Evolutionary conservation across 768 basidiomycete genomes (phyloP).

Genomic region (Amanita rubescens): DNA sequence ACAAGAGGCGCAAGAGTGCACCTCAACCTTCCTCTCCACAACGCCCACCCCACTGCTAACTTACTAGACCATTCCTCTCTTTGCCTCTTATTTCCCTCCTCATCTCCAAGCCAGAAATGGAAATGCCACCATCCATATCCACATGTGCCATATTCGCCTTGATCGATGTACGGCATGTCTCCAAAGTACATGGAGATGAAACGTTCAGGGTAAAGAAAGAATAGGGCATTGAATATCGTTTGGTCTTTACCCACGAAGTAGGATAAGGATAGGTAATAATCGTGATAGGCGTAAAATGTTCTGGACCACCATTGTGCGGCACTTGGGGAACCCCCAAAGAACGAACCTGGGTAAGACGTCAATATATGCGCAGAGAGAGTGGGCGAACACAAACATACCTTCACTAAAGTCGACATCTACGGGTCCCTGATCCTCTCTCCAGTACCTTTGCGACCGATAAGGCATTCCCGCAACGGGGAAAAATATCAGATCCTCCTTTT

Average conservation of each 20-base stretch:
- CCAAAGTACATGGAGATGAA: conserved; percentile 32
- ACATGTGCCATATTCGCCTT: conserved; percentile 31
- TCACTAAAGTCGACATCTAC: conserved; percentile 44
- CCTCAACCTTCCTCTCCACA: conserved; percentile 10
- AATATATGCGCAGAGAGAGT: neutral
- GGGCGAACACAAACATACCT: conserved; percentile 25
- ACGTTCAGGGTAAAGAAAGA: conserved; percentile 37
- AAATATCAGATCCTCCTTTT: conserved; percentile 39
- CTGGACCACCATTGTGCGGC: conserved; percentile 39
- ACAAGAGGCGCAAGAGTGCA: neutral
- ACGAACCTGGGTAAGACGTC: conserved; percentile 33
- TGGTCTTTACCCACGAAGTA: conserved; percentile 54
- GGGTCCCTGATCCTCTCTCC: conserved; percentile 42
- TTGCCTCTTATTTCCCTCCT: conserved; percentile 13
- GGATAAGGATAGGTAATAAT: conserved; percentile 39
- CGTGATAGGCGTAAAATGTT: conserved; percentile 43
- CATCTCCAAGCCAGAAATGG: conserved; percentile 38
- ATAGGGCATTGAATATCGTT: conserved; percentile 41
- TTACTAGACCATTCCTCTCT: conserved; percentile 12
- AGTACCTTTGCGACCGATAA: conserved; percentile 19
- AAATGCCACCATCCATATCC: conserved; percentile 42
- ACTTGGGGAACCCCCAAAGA: conserved; percentile 44
- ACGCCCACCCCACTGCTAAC: conserved; percentile 12
- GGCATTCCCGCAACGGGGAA: conserved; percentile 38
- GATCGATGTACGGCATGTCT: conserved; percentile 14